Conservation (phyloP, 2,329 filamentous ascomycete species). For the Cladophialophora exuberans region DNA sequence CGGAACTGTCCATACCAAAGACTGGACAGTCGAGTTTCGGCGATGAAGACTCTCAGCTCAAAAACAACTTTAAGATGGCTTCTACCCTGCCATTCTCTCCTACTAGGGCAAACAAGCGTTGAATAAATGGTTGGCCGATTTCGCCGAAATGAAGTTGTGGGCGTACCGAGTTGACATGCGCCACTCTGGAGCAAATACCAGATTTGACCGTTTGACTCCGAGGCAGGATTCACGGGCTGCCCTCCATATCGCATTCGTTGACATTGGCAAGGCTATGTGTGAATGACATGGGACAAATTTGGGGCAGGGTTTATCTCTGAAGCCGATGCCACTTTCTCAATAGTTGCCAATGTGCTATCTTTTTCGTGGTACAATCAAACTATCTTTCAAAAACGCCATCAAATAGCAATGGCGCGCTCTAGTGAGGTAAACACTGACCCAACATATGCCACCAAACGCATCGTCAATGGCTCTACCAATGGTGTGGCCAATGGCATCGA, state of each 20-base stretch:
- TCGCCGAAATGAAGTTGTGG: conserved; percentile 2
- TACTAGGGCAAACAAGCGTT: neutral
- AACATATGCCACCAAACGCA: neutral
- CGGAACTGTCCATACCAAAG: neutral
- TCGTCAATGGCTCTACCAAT: conserved; percentile 12
- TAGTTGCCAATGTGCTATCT: neutral
- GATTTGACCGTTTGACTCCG: neutral
- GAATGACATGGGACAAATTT: conserved; percentile 6
- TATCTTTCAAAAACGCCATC: neutral
- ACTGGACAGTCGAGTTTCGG: conserved; percentile 9
- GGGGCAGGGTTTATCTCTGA: conserved; percentile 10
- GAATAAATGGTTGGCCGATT: neutral
- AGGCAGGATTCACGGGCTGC: neutral
- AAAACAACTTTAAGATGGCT: conserved; percentile 3
- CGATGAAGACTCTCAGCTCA: conserved; percentile 8
- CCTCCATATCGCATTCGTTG: conserved; percentile 4
- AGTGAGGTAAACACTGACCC: conserved; percentile 5
- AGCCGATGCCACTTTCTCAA: conserved; percentile 8
- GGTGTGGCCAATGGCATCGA: conserved; percentile 8
- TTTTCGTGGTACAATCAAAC: neutral
- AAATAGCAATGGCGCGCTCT: conserved; percentile 11
- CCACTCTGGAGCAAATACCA: neutral
- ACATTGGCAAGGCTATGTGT: conserved; percentile 13
- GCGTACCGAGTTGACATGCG: neutral
- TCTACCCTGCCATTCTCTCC: neutral